phyloP scores from a whole-genome alignment of 164 flowering plant species.

The Buxus sempervirens region DNA sequence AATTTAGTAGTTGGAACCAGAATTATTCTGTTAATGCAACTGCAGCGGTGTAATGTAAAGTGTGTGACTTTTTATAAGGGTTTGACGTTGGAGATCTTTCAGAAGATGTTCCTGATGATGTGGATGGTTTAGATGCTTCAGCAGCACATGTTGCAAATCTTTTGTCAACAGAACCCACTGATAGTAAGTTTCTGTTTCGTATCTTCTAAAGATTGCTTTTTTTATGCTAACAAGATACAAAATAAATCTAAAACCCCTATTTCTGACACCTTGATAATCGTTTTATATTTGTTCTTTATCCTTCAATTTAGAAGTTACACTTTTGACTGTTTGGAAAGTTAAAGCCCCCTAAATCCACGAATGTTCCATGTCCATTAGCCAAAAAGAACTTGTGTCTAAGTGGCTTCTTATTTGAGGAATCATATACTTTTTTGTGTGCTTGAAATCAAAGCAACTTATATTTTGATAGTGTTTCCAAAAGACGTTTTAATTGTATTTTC shows the following conservation, averaged over 20 bases:
- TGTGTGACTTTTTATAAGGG: conserved; percentile 47
- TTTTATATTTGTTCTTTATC: too few relatives aligned
- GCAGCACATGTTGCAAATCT: conserved; percentile 93
- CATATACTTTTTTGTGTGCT: too few relatives aligned
- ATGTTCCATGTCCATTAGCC: too few relatives aligned
- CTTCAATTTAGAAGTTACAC: neutral
- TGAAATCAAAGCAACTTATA: neutral
- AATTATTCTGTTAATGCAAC: neutral
- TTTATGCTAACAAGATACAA: neutral
- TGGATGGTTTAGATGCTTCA: conserved; percentile 92
- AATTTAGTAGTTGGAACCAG: neutral
- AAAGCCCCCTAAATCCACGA: too few relatives aligned
- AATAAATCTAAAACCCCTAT: too few relatives aligned
- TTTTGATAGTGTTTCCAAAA: neutral
- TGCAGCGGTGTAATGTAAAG: conserved; percentile 1
- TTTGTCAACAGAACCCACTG: conserved; percentile 89
- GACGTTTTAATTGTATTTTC: neutral
- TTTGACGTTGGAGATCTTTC: conserved; percentile 90
- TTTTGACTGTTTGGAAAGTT: neutral
- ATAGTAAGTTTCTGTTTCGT: conserved; percentile 43
- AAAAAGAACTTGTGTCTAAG: too few relatives aligned
- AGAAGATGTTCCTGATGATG: conserved; percentile 86
- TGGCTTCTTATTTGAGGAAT: too few relatives aligned
- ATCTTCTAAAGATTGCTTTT: neutral
- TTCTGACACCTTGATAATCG: too few relatives aligned